Percentiles rank a stretch among this genome's conserved stretches.
These are phyloP conservation scores for Plasmopara muralis DNA, from an alignment of 352 stramenopile species.

Conservation along the genomic window DNA sequence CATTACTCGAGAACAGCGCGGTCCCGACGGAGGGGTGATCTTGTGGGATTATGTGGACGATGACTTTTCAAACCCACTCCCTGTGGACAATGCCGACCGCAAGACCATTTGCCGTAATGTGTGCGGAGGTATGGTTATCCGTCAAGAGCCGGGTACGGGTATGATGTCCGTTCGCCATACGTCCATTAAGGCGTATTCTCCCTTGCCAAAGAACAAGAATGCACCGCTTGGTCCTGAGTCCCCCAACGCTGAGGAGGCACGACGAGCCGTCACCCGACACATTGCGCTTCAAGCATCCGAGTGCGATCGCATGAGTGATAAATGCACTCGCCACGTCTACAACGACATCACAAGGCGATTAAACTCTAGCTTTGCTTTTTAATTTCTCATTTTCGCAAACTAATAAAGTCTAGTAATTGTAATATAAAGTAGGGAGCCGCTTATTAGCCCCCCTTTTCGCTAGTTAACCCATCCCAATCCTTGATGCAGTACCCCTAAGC, in stretches of 20 bases:
- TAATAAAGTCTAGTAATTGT: too few species aligned
- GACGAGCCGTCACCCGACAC: slow-evolving; percentile 26
- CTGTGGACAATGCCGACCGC: slow-evolving; percentile 5
- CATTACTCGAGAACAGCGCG: slow-evolving; percentile 37
- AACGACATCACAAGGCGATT: slow-evolving; percentile 26
- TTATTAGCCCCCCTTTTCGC: too few species aligned
- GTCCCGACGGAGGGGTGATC: slow-evolving; percentile 31
- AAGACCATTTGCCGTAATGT: slow-evolving; percentile 41
- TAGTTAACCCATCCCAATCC: too few species aligned
- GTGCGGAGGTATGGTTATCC: slow-evolving; percentile 40
- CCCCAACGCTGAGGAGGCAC: slow-evolving; percentile 21
- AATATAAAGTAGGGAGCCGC: too few species aligned
- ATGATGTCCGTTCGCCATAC: slow-evolving; percentile 54
- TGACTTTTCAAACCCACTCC: slow-evolving; percentile 43
- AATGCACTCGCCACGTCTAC: slow-evolving; percentile 52
- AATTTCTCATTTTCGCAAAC: too few species aligned
- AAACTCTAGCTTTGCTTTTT: slow-evolving; percentile 3
- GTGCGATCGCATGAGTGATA: slow-evolving; percentile 37
- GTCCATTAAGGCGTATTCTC: slow-evolving; percentile 56
- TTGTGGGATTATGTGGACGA: slow-evolving; percentile 65
- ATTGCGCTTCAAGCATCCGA: slow-evolving; percentile 53
- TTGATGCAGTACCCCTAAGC: too few species aligned
- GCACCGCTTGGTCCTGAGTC: slow-evolving; percentile 3
- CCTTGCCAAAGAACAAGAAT: slow-evolving; percentile 17
- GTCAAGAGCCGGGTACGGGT: slow-evolving; percentile 26